Evolutionary conservation across 805 yeast species (phyloP), one percentile per base, ranked within the genome.

Genomic region (Candida namnaoensis): DNA sequence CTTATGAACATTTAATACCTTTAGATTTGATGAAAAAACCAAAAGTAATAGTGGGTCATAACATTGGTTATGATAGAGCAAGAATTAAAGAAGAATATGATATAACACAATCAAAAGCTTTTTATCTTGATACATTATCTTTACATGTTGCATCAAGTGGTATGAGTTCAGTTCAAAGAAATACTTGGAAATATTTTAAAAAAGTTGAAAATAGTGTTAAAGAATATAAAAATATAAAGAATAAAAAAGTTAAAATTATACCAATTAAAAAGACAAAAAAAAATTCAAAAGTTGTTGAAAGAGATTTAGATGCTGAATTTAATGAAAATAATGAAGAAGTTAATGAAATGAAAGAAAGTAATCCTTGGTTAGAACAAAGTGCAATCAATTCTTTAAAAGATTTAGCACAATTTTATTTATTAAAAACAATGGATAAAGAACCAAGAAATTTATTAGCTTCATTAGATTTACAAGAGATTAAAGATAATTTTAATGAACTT

Each of bases 61-160:
- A 91, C 54, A 82, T 93, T 3, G 80, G 93, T 7, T 93, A 80
- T 55, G 99, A 93, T 60, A 71, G 99, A 37, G 91, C 96, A 1
- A 71, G 95, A 32, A 77, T 91, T 1, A 49, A 66, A 28, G 97
- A 93, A 42, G 99, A 93, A 57, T 93, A 93, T 62, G 70, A 72
- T 51, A 56, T 90, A 32, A 60, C 66, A 30, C 74, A 69, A 37
- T 69, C 95, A 1, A 78, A 81, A 49, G 84, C 86, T 2, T 88
- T 88, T 60, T 93, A 68, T 53, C 49, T 95, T 44, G 99, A 93
- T 60, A 90, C 95, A 1, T 85, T 91, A 88, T 82, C 97, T 1
- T 64, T 93, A 15, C 99, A 93, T 61, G 78, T 90, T 32, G 95
- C 98, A 1, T 76, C 80, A 0, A 78, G 82, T 39, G 99, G 99